Percentiles rank a stretch among this genome's conserved stretches.
These are phyloP conservation scores for Jacaranda copaia DNA, from an alignment of 257 asterid species.

Conservation along the genomic window DNA sequence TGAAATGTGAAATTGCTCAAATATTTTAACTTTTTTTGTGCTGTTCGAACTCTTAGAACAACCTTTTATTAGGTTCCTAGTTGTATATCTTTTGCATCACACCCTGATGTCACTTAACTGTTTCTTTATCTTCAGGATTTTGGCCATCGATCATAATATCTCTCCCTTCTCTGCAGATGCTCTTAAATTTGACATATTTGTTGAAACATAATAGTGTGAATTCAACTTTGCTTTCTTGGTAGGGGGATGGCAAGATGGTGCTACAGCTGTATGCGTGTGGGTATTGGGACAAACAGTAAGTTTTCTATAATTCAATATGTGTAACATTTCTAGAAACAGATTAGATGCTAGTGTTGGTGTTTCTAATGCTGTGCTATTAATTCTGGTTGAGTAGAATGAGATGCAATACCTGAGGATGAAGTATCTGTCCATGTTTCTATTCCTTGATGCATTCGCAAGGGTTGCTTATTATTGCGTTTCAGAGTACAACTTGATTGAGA, in stretches of 20 bases:
- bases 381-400: slow-evolving; percentile 20
- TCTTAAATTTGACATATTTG: not conserved
- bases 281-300: slow-evolving; percentile 83
- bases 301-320: slow-evolving; percentile 22
- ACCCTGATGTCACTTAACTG: not conserved
- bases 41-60: slow-evolving; percentile 20
- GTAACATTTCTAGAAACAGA: not conserved
- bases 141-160: not conserved
- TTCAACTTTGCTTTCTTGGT: slow-evolving; percentile 36
- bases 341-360: slow-evolving; percentile 4
- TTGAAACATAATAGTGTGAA: slow-evolving; percentile 1
- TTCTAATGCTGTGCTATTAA: not conserved
- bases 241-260: slow-evolving; percentile 99
- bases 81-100: slow-evolving; percentile 11
- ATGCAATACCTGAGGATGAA: slow-evolving; percentile 21
- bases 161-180: slow-evolving; percentile 14
- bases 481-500: not conserved
- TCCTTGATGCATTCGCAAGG: not conserved
- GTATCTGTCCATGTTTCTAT: not conserved
- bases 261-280: slow-evolving; percentile 94
- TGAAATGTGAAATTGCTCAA: not conserved
- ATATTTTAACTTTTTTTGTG: not conserved
- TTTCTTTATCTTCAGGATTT: not conserved
- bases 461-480: slow-evolving; percentile 7
- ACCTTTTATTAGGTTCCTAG: not conserved